Evolutionary conservation across 768 basidiomycete species (phyloP).

Genomic region (Mrakia blollopis): DNA sequence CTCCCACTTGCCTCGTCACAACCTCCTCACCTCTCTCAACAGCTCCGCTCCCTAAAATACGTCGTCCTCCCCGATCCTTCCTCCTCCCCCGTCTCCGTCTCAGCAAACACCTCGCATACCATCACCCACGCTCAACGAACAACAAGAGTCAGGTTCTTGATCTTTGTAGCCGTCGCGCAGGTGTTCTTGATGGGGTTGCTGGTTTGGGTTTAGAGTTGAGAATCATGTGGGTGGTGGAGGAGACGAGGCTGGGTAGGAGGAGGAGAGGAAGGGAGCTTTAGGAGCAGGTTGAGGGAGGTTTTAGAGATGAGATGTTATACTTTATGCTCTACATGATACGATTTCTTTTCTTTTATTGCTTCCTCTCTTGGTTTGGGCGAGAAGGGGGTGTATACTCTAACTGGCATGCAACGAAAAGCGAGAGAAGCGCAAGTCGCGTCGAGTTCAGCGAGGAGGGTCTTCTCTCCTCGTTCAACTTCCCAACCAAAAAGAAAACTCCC

Average conservation of each 20-base stretch:
- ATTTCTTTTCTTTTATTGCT: no score
- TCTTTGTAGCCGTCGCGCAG: conserved; percentile 76
- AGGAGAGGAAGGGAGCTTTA: not conserved
- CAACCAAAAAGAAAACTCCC: not conserved
- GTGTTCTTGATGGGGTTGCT: conserved; percentile 42
- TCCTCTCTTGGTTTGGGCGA: no score
- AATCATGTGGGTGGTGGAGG: not conserved
- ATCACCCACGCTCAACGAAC: conserved; percentile 80
- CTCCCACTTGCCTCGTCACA: conserved; percentile 40
- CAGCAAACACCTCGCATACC: conserved; percentile 65
- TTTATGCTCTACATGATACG: no score
- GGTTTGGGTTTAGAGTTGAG: conserved; percentile 25
- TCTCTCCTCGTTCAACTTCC: no score
- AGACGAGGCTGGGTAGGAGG: not conserved
- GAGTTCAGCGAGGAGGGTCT: no score
- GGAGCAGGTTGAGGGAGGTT: not conserved
- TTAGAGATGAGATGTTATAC: no score
- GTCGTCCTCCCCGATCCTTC: conserved; percentile 72
- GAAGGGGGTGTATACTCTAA: no score
- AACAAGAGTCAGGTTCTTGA: conserved; percentile 81
- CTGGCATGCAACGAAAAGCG: no score
- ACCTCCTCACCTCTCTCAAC: conserved; percentile 32
- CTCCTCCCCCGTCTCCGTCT: not conserved
- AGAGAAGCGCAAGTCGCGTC: no score
- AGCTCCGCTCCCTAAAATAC: conserved; percentile 55